Evolutionary conservation across 371 early-diverging fungal genomes (phyloP).

Genomic region (Mucor racemosus): DNA sequence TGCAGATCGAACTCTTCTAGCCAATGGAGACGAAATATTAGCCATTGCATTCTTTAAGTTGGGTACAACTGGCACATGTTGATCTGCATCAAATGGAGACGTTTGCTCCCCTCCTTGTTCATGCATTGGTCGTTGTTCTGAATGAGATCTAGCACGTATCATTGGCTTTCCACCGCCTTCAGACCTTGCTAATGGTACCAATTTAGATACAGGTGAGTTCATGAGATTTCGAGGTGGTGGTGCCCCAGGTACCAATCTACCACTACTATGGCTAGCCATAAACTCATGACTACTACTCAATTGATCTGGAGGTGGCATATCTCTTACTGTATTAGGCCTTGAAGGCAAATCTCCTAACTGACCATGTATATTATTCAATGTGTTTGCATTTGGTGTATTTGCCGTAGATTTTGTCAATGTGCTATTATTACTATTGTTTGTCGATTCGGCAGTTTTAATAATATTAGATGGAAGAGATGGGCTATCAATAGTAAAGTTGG

Average conservation of each 20-base stretch:
- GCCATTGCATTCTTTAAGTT: constrained; percentile 1
- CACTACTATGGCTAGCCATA: background rate
- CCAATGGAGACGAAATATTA: constrained; percentile 31
- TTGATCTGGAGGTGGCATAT: background rate
- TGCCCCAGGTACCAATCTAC: constrained; percentile 20
- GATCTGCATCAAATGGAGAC: constrained; percentile 7
- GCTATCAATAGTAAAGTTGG: background rate
- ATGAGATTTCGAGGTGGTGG: constrained; percentile 14
- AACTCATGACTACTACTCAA: background rate
- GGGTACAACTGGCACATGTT: constrained; percentile 10
- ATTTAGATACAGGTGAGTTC: constrained; percentile 26
- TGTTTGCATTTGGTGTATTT: background rate
- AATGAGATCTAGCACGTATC: constrained; percentile 46
- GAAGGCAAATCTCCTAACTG: background rate
- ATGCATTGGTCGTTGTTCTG: constrained; percentile 34
- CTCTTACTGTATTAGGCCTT: background rate
- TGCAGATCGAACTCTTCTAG: constrained; percentile 48
- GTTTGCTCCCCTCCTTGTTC: constrained; percentile 2
- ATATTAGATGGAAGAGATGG: background rate
- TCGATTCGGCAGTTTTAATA: background rate
- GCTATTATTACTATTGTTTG: background rate
- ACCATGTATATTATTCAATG: background rate
- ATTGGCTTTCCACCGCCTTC: constrained; percentile 28
- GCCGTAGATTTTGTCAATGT: background rate
- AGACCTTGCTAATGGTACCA: constrained; percentile 30